Base-by-base conservation (phyloP, 2,329 filamentous ascomycete genomes). In the Calonectria honghensis region DNA sequence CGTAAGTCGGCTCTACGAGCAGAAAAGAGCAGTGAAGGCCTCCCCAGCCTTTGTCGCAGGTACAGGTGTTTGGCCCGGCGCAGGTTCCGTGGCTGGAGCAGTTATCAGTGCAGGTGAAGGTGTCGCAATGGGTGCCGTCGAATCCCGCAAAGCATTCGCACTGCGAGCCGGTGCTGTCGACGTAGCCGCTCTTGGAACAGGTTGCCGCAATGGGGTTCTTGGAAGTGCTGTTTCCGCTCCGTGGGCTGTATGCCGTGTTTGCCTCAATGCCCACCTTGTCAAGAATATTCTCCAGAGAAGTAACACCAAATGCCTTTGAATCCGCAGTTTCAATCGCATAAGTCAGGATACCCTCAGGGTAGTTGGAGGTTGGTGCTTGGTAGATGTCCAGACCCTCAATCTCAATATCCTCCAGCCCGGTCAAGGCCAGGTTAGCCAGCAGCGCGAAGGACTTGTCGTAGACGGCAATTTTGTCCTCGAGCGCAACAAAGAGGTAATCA, bases 141-240 rank as follows among this genome's bases (percentile, higher is more conserved):
- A 85, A 87, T 4, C 88, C 87, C 3, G 86, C 82, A 68, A 89
- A 88, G 74, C 87, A 89, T 9, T 82, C 81, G 71, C 87, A 88
- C 0, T 79, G 80, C 4, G 75, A 73, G 24, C 74, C 71, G 54
- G 76, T 74, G 5, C 70, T 77, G 13, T 77, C 76, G 24, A 79
- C 69, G 66, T 83, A 87, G 75, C 87, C 87, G 35, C 82, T 85
- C 10, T 77, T 68, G 54, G 78, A 83, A 66, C 86, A 88, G 9
- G 83, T 78, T 11, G 79, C 74, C 48, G 82, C 84, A 24, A 86
- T 83, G 7, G 81, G 77, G n/a, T 73, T 75, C 45, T 81, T 75
- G 1, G 78, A 45, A 18, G 79, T 79, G n/a, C 66, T 73, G 11
- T 78, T 68, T 18, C 74, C 77, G 13, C 78, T 72, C 20, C 84